These are phyloP conservation scores for Beauveria bassiana DNA, from an alignment of 2,329 filamentous ascomycete genomes.

Conservation along the genomic window DNA sequence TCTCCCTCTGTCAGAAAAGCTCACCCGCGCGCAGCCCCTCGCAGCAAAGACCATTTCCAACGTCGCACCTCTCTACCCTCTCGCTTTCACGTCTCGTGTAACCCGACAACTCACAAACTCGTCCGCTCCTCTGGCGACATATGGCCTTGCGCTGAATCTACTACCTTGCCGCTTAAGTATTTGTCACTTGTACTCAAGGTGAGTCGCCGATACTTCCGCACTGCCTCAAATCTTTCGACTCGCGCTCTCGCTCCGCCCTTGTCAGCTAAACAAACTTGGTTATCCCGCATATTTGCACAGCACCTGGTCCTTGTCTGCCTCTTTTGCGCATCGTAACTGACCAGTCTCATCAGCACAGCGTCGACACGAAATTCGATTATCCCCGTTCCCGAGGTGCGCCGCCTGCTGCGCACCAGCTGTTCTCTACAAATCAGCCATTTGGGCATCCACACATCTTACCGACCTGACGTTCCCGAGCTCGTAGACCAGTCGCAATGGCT, in stretches of 20 bases:
- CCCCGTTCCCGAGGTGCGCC: neutral
- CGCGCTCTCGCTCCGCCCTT: neutral
- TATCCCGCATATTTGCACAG: neutral
- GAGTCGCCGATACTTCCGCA: conserved; percentile 1
- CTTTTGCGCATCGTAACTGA: neutral
- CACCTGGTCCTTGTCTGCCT: neutral
- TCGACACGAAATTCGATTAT: neutral
- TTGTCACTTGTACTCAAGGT: neutral
- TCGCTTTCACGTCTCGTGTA: neutral
- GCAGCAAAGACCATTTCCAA: neutral
- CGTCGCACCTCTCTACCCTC: conserved; percentile 2
- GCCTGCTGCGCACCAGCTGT: conserved; percentile 1
- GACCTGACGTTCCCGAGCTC: conserved; percentile 12
- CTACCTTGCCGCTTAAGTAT: neutral
- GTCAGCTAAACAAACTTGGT: neutral
- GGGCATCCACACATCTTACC: conserved; percentile 12
- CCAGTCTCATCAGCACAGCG: neutral
- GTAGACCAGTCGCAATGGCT: conserved; percentile 35
- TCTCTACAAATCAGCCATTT: neutral
- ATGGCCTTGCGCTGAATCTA: conserved; percentile 3
- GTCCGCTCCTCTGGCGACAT: neutral
- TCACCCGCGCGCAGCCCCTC: conserved; percentile 6
- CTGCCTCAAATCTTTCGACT: neutral
- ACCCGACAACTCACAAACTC: neutral
- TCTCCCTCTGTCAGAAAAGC: conserved; percentile 3